Evolutionary conservation across 768 basidiomycete genomes (phyloP).

Genomic region (Boletus patriciae): DNA sequence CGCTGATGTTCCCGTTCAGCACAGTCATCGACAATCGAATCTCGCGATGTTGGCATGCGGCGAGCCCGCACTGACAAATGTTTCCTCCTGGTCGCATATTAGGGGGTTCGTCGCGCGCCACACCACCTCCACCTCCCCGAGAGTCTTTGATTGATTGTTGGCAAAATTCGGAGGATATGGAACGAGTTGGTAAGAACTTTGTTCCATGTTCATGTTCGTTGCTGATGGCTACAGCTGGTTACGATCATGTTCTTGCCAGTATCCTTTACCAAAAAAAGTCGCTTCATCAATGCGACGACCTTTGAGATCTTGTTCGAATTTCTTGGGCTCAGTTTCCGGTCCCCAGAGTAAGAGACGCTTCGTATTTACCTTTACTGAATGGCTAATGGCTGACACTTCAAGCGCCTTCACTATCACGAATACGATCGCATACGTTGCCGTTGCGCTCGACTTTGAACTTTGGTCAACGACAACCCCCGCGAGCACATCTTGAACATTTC

Average conservation of each 20-base stretch:
- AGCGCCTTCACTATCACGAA: constrained; percentile 85
- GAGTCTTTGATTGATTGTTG: constrained; percentile 81
- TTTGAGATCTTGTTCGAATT: constrained; percentile 87
- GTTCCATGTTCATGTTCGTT: background rate
- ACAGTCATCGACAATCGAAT: constrained; percentile 13
- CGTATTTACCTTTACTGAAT: background rate
- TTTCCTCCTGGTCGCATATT: no score
- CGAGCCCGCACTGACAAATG: constrained; percentile 21
- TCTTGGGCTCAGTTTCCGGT: constrained; percentile 78
- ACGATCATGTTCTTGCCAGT: constrained; percentile 79
- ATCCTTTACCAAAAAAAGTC: constrained; percentile 70
- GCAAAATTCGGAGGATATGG: constrained; percentile 96
- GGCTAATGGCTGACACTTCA: constrained; percentile 1
- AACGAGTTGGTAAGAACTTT: constrained; percentile 69
- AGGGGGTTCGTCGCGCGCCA: no score
- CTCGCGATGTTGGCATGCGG: constrained; percentile 16
- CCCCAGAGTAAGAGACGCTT: constrained; percentile 62
- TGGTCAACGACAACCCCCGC: constrained; percentile 72
- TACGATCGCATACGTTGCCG: constrained; percentile 71
- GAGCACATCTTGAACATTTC: constrained; percentile 80
- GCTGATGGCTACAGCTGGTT: constrained; percentile 60
- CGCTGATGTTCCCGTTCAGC: constrained; percentile 12
- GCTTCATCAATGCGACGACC: constrained; percentile 72
- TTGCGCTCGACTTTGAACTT: constrained; percentile 88
- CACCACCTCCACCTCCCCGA: no score